A percentile compares a stretch with the other conserved stretches of the same genome.
phyloP scores from a whole-genome alignment of 2,329 filamentous ascomycete species.

The Paraconiothyrium sp. region DNA sequence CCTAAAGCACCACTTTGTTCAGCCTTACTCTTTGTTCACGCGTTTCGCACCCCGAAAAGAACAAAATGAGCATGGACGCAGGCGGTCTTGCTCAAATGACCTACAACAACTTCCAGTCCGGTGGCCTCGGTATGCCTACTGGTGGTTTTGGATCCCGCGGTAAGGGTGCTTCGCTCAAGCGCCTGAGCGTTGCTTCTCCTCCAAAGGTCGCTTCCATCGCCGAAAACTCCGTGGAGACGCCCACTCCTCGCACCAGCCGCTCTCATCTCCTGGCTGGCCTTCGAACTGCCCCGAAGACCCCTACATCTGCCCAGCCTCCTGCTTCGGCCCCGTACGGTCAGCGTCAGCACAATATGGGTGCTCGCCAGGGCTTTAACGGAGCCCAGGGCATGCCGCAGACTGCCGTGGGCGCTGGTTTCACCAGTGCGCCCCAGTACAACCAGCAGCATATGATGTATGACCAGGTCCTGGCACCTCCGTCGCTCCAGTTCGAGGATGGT shows the following conservation, averaged over 20 bases:
- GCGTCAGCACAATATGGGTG: conserved; percentile 59
- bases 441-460: conserved; percentile 72
- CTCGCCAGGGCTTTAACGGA: conserved; percentile 49
- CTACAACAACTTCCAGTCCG: conserved; percentile 74
- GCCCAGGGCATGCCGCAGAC: conserved; percentile 64
- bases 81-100: conserved; percentile 99
- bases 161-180: conserved; percentile 88
- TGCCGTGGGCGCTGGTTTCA: conserved; percentile 64
- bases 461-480: conserved; percentile 85
- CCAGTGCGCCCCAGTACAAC: conserved; percentile 58
- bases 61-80: conserved; percentile 78
- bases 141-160: conserved; percentile 86
- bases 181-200: conserved; percentile 79
- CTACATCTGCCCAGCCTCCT: conserved; percentile 70
- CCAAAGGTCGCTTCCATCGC: conserved; percentile 74
- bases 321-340: conserved; percentile 70
- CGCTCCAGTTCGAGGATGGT: conserved; percentile 74
- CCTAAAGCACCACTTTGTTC: conserved; percentile 40
- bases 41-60: conserved; percentile 31
- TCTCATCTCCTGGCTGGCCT: conserved; percentile 93
- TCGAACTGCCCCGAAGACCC: conserved; percentile 90
- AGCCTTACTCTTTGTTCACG: conserved; percentile 42
- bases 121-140: conserved; percentile 76
- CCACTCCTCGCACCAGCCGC: conserved; percentile 91
- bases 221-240: conserved; percentile 71